These are phyloP conservation scores for Fagopyrum esculentum DNA, from an alignment of 148 eudicot species.

Conservation along the genomic window DNA sequence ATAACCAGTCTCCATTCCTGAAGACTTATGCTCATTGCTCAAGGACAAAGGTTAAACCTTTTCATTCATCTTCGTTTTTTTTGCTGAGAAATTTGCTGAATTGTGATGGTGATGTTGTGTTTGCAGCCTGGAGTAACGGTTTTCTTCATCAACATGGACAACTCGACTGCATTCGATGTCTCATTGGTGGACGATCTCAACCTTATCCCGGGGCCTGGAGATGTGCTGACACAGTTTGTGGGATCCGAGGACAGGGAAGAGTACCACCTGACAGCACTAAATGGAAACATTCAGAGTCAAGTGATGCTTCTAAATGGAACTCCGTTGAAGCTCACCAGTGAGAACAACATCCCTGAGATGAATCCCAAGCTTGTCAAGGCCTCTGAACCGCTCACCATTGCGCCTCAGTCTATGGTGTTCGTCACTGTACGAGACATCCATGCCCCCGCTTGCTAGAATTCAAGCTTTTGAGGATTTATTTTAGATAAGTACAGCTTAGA, in stretches of 20 bases:
- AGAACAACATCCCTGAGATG: constrained; percentile 34
- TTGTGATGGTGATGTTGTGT: not conserved
- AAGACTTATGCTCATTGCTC: constrained; percentile 43
- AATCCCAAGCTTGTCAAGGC: constrained; percentile 28
- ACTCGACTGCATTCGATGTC: constrained; percentile 33
- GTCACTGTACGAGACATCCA: constrained; percentile 24
- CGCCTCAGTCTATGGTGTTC: constrained; percentile 36
- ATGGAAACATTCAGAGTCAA: constrained; percentile 43
- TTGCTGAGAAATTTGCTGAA: not conserved
- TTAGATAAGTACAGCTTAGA: no score
- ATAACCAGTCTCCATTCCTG: constrained; percentile 27
- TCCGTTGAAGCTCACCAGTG: constrained; percentile 27
- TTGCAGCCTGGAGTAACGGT: constrained; percentile 33
- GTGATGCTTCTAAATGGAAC: constrained; percentile 39
- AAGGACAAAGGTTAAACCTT: constrained; percentile 20
- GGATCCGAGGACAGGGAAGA: constrained; percentile 29
- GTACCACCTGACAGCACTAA: constrained; percentile 51
- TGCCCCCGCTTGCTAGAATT: constrained; percentile 31
- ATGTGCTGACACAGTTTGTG: not conserved
- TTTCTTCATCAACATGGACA: constrained; percentile 51
- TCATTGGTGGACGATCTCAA: constrained; percentile 25
- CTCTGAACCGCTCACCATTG: constrained; percentile 18
- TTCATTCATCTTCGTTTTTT: not conserved
- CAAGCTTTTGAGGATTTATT: no score
- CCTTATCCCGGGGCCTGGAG: constrained; percentile 17